These are phyloP conservation scores for Starmera caribaea DNA, from an alignment of 805 yeast species.

Conservation along the genomic window DNA sequence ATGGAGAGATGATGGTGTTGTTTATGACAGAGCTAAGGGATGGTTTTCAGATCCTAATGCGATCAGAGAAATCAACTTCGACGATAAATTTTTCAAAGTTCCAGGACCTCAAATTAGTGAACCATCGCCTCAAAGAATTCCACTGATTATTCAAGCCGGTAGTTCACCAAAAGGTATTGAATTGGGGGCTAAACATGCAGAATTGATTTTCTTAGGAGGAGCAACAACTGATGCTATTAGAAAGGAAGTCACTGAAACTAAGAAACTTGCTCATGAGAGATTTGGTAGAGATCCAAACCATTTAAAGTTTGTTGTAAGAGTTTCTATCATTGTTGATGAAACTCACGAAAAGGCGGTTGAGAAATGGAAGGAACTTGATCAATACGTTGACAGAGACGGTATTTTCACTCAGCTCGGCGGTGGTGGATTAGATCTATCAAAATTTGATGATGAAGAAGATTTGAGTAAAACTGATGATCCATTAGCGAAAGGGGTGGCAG, in stretches of 20 bases:
- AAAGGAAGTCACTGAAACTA: conserved; percentile 21
- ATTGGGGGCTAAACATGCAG: conserved; percentile 33
- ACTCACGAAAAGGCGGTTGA: conserved; percentile 30
- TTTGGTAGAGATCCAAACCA: conserved; percentile 26
- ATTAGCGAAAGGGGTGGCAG: conserved; percentile 17
- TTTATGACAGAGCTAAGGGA: conserved; percentile 15
- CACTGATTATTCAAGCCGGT: conserved; percentile 33
- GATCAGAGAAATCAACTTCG: conserved; percentile 27
- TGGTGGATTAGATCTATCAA: conserved; percentile 27
- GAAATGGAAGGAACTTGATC: conserved; percentile 21
- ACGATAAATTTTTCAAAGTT: conserved; percentile 28
- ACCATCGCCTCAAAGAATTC: conserved; percentile 33
- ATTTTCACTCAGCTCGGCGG: conserved; percentile 30
- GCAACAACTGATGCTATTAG: conserved; percentile 23
- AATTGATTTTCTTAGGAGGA: conserved; percentile 27
- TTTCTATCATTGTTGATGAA: conserved; percentile 25
- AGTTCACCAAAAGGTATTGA: conserved; percentile 28
- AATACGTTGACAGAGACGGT: conserved; percentile 25
- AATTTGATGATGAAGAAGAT: conserved; percentile 24
- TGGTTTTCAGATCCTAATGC: conserved; percentile 25
- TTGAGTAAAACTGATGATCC: conserved; percentile 17
- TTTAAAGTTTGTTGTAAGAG: conserved; percentile 26
- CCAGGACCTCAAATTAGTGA: conserved; percentile 30
- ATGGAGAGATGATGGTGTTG: conserved; percentile 30
- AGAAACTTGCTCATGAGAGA: conserved; percentile 21